Conservation (phyloP, 2,329 filamentous ascomycete genomes). For the Xylaria sp. region DNA sequence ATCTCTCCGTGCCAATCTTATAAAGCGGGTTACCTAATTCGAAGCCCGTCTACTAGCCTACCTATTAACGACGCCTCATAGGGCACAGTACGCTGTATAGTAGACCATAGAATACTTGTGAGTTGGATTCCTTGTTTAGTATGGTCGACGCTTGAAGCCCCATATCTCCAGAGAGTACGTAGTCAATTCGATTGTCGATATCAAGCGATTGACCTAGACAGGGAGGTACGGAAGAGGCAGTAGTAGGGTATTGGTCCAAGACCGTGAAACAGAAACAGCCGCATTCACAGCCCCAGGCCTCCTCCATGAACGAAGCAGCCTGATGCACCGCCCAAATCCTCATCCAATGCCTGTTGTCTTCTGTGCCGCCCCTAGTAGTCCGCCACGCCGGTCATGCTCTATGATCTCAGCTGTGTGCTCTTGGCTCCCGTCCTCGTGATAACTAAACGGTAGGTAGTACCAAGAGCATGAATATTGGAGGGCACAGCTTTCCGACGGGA, state of each 20-base stretch:
- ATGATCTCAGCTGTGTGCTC: not conserved
- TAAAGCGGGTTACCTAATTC: not conserved
- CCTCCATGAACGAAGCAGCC: conserved; percentile 16
- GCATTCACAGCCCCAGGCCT: conserved; percentile 29
- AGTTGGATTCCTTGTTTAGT: conserved; percentile 11
- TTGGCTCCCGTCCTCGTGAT: not conserved
- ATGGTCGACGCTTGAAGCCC: conserved; percentile 3
- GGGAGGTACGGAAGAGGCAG: not conserved
- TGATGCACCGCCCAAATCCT: conserved; percentile 19
- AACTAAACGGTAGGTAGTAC: not conserved
- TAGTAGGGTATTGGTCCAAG: not conserved
- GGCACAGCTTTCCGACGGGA: not conserved
- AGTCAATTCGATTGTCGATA: conserved; percentile 16
- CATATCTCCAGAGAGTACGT: not conserved
- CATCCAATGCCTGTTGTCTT: not conserved
- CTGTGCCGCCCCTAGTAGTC: not conserved
- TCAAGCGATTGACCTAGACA: not conserved
- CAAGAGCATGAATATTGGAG: not conserved
- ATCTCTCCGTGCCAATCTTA: not conserved
- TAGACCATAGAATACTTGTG: not conserved
- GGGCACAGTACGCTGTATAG: not conserved
- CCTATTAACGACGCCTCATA: not conserved
- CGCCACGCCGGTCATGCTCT: not conserved
- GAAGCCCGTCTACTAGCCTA: not conserved
- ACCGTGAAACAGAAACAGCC: conserved; percentile 29